These are phyloP conservation scores for Diplodia seriata DNA, from an alignment of 2,329 filamentous ascomycete species.

Conservation along the genomic window DNA sequence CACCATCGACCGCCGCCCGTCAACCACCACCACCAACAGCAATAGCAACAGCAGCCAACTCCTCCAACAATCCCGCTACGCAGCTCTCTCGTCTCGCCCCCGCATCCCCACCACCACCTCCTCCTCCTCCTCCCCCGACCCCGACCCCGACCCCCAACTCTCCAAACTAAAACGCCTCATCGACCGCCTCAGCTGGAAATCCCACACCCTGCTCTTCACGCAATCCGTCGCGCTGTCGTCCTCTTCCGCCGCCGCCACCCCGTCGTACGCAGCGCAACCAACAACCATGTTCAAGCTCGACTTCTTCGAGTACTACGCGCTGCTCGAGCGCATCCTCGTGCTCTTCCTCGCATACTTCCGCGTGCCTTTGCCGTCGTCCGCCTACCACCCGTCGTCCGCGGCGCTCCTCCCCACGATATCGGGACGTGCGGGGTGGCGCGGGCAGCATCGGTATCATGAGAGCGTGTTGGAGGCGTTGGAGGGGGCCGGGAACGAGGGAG, in stretches of 20 bases:
- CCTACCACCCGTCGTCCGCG: too few relatives aligned
- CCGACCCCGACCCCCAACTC: conserved; percentile 6
- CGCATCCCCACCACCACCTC: neutral
- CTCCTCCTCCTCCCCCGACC: too few relatives aligned
- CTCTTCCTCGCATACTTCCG: conserved; percentile 70
- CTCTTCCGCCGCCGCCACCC: neutral
- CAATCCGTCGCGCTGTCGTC: conserved; percentile 19
- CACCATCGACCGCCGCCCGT: neutral
- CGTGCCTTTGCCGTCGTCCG: conserved; percentile 54
- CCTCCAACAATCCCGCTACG: neutral
- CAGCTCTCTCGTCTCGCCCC: neutral
- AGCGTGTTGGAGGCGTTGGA: conserved; percentile 71
- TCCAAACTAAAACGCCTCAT: conserved; percentile 29
- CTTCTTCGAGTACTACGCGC: conserved; percentile 77
- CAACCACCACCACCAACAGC: neutral
- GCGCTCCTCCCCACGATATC: too few relatives aligned
- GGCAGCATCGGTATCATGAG: conserved; percentile 67
- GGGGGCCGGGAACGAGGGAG: conserved; percentile 62
- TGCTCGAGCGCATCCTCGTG: conserved; percentile 74
- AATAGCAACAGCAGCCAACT: neutral
- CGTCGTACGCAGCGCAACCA: neutral
- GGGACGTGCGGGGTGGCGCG: conserved; percentile 11
- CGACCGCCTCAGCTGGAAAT: conserved; percentile 29
- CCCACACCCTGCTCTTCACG: conserved; percentile 17
- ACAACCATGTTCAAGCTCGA: conserved; percentile 74